Base-by-base conservation (phyloP, 805 yeast genomes). In the Candida silvicultrix region DNA sequence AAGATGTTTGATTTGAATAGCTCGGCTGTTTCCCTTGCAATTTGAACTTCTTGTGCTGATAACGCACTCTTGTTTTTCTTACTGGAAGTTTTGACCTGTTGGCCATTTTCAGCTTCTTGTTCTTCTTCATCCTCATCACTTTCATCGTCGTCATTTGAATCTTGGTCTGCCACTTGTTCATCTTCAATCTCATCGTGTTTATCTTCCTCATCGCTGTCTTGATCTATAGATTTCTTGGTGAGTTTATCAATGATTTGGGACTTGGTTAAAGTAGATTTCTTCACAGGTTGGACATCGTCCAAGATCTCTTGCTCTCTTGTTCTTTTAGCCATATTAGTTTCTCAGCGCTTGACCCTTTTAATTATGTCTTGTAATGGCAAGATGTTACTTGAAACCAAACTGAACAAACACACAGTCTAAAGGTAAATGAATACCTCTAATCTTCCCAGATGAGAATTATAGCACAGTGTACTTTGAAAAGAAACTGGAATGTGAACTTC, bases 1-100 rank as follows among this genome's bases (percentile, higher is more conserved):
- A 94, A 92, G 45, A 94, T 89, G 65, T 90, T 94, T 9, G 97
- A 89, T 60, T 90, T 89, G 79, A 90, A 94, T 40, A 92, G 69
- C 63, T 90, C 97, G 1, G 95, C 94, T 1, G 97, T 87, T 63
- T 90, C 97, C 56, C 96, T 77, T 0, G 97, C 96, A 2, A 85
- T 76, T 57, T 92, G 96, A 40, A 92, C 81, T 48, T 94, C 97
- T 55, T 88, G 90, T 0, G 94, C 81, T 0, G 85, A 69, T 21
- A 80, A 57, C 52, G 71, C 70, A 43, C 64, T 44, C 43, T 28
- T 54, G 46, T 16, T 47, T 54, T n/a, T 49, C 51, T 16, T 48
- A 53, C 18, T 20, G 20, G 32, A n/a, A 15, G 16, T 7, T 7
- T 11, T 10, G 36, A 32, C 16, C 21, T 41, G 32, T 9, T 41